Evolutionary conservation across 169 alveolate species (phyloP).

Genomic region (Cryptosporidium andersoni): DNA sequence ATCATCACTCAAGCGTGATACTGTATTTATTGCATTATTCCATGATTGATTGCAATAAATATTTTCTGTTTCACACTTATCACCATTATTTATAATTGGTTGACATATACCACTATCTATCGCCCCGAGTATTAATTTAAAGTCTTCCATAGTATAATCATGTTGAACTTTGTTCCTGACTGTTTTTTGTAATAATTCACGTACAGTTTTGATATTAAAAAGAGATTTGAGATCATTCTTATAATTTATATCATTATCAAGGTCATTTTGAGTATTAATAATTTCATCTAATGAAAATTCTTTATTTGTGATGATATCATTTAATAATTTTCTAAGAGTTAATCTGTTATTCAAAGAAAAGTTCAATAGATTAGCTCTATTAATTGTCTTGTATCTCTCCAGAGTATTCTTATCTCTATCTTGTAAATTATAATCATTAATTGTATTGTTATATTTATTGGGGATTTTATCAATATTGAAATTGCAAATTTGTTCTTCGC

Average conservation of each 20-base stretch:
- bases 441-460: too few relatives aligned
- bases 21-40: conserved; percentile 15
- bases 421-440: too few relatives aligned
- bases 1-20: conserved; percentile 49
- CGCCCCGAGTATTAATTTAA: background rate
- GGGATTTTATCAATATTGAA: too few relatives aligned
- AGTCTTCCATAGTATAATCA: conserved; percentile 21
- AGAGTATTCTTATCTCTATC: too few relatives aligned
- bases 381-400: too few relatives aligned
- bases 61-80: background rate
- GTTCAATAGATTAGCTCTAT: too few relatives aligned
- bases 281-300: background rate
- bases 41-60: background rate
- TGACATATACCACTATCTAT: too few relatives aligned
- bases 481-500: too few relatives aligned
- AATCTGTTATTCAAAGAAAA: too few relatives aligned
- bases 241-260: too few relatives aligned
- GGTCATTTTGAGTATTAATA: background rate
- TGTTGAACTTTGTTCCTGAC: conserved; percentile 13
- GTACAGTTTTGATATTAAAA: conserved; percentile 22
- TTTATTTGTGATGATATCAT: too few relatives aligned
- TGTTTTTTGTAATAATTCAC: conserved; percentile 42
- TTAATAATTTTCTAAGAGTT: too few relatives aligned
- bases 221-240: conserved; percentile 4
- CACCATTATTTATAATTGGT: conserved; percentile 9